These are phyloP conservation scores for Micromonas pusilla DNA, from an alignment of 139 green algal genomes.

Conservation along the genomic window DNA sequence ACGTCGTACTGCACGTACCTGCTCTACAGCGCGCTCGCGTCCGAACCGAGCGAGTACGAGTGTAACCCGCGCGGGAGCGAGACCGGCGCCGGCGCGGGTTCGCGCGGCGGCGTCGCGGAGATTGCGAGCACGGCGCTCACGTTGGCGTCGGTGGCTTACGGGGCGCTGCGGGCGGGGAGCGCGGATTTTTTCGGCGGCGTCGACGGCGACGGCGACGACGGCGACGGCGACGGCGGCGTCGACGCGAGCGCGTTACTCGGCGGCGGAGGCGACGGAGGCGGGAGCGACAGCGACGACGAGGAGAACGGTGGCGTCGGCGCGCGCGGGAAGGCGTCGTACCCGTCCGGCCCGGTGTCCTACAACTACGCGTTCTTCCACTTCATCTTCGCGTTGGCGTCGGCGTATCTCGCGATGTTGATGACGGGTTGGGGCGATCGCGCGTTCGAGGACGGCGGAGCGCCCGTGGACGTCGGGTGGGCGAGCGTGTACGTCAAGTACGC, in stretches of 20 bases:
- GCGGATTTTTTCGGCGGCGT: constrained; percentile 2
- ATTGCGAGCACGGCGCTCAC: constrained; percentile 72
- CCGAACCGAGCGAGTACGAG: constrained; percentile 73
- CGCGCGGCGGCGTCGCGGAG: constrained; percentile 48
- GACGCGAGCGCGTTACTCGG: no score
- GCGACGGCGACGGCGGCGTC: not conserved
- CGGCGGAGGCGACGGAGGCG: no score
- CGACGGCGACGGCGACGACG: not conserved
- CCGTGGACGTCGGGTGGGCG: constrained; percentile 90
- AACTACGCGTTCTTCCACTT: constrained; percentile 94
- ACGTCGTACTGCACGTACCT: constrained; percentile 87
- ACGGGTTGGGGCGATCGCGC: constrained; percentile 81
- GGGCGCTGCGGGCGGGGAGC: constrained; percentile 75
- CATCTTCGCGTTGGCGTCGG: constrained; percentile 87
- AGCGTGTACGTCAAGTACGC: constrained; percentile 89
- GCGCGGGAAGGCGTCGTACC: not conserved
- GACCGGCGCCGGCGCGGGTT: not conserved
- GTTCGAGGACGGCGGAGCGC: constrained; percentile 52
- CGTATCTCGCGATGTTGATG: constrained; percentile 97
- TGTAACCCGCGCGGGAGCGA: constrained; percentile 68
- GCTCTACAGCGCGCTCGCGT: constrained; percentile 69
- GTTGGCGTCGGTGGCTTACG: constrained; percentile 83
- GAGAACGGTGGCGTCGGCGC: not conserved
- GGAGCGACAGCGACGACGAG: not conserved
- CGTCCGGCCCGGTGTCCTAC: constrained; percentile 43